Percentiles rank a stretch among this genome's conserved stretches.
Conservation (phyloP, 768 basidiomycete genomes). For the Pisolithus sp. region DNA sequence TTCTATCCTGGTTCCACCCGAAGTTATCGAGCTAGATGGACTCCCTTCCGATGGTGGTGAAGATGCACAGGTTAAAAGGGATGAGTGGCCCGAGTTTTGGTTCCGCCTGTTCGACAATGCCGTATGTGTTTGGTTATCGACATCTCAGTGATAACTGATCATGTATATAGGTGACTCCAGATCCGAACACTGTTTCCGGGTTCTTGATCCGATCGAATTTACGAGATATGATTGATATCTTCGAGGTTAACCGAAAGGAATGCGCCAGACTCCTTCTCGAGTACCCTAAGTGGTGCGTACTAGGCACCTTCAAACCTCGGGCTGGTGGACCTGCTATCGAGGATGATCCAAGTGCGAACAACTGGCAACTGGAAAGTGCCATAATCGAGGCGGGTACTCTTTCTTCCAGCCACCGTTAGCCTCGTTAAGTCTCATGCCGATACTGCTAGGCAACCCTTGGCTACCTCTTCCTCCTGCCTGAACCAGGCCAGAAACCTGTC, state of each 20-base stretch:
- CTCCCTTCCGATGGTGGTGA: conserved; percentile 64
- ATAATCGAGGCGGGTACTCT: conserved; percentile 64
- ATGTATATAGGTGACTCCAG: conserved; percentile 60
- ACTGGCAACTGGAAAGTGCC: conserved; percentile 86
- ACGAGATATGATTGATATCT: conserved; percentile 77
- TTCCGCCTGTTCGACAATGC: conserved; percentile 59
- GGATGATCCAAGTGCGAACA: conserved; percentile 50
- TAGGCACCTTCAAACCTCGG: conserved; percentile 80
- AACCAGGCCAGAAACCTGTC: conserved; percentile 66
- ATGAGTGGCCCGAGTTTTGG: conserved; percentile 76
- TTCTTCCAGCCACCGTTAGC: background rate
- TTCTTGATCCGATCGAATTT: conserved; percentile 74
- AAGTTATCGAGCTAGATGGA: conserved; percentile 75
- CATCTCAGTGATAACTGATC: background rate
- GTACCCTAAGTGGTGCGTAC: conserved; percentile 75
- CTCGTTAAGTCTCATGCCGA: conserved; percentile 2
- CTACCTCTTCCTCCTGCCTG: conserved; percentile 69
- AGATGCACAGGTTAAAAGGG: conserved; percentile 68
- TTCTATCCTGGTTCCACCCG: conserved; percentile 78
- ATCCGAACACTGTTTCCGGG: conserved; percentile 66
- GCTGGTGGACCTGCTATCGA: conserved; percentile 52
- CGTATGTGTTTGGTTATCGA: conserved; percentile 28
- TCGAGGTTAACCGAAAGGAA: conserved; percentile 95
- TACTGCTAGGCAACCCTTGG: conserved; percentile 59
- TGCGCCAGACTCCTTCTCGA: conserved; percentile 82